A percentile compares a stretch with the other conserved stretches of the same genome.
Conservation (phyloP, 1,284 basidiomycete species). For the Microbotryomycetes sp. region DNA sequence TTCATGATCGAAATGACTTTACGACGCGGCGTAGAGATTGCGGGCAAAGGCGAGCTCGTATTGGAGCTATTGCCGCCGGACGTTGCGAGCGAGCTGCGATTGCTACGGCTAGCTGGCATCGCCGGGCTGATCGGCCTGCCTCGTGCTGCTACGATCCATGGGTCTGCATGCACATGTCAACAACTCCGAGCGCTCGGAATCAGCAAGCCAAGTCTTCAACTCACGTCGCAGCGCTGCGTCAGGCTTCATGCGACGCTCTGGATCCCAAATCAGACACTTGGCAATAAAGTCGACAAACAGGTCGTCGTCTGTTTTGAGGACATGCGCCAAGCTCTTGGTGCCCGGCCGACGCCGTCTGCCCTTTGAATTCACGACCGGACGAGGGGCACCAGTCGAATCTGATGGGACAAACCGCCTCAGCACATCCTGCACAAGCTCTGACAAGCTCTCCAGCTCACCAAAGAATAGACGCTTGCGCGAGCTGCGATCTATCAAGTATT, state of each 20-base stretch:
- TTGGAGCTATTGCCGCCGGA: background rate
- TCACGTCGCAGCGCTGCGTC: conserved; percentile 58
- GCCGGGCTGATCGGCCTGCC: conserved; percentile 7
- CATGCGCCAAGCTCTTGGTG: conserved; percentile 79
- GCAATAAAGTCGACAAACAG: conserved; percentile 77
- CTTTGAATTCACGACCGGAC: conserved; percentile 93
- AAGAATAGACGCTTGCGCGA: conserved; percentile 94
- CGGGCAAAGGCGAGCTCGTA: background rate
- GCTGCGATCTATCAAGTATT: conserved; percentile 87
- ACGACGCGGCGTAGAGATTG: background rate
- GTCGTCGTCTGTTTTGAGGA: conserved; percentile 81
- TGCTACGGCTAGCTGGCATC: conserved; percentile 2
- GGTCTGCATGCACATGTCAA: conserved; percentile 3
- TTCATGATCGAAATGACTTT: background rate
- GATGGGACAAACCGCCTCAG: conserved; percentile 3
- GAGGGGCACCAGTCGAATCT: conserved; percentile 88
- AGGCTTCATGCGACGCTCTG: conserved; percentile 89
- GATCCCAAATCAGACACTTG: conserved; percentile 97
- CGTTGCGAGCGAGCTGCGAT: conserved; percentile 1
- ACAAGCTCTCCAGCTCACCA: conserved; percentile 44
- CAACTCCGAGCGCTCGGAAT: background rate
- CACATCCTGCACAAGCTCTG: too few species aligned
- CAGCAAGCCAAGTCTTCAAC: background rate
- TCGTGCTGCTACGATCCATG: conserved; percentile 8
- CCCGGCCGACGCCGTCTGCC: conserved; percentile 84